Evolutionary conservation across 768 basidiomycete species (phyloP).

Genomic region (Boletus rubroflammeus): DNA sequence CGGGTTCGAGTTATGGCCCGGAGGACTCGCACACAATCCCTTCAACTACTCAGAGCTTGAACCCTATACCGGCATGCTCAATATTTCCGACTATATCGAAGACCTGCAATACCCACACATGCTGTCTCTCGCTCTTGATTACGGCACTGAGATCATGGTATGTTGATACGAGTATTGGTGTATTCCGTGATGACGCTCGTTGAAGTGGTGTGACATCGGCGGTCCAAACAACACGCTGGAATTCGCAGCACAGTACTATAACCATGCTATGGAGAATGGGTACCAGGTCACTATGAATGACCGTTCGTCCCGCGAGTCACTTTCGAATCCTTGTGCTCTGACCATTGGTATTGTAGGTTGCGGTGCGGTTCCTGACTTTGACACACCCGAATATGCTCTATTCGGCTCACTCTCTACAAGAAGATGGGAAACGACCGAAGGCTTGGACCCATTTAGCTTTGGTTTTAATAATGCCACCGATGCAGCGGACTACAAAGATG

Average conservation of each 20-base stretch:
- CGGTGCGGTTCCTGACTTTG: constrained; percentile 48
- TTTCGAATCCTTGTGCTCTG: background rate
- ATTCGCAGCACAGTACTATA: constrained; percentile 46
- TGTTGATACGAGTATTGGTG: constrained; percentile 1
- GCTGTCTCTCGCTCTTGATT: constrained; percentile 43
- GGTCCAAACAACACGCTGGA: constrained; percentile 45
- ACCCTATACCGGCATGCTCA: constrained; percentile 49
- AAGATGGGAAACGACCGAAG: constrained; percentile 58
- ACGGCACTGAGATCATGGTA: constrained; percentile 55
- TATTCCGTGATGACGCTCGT: constrained; percentile 6
- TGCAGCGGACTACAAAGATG: constrained; percentile 45
- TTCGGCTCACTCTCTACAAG: constrained; percentile 44
- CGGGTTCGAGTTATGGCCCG: constrained; percentile 51
- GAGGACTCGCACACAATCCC: constrained; percentile 49
- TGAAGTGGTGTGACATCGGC: constrained; percentile 57
- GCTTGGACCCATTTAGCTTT: constrained; percentile 53
- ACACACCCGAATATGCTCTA: constrained; percentile 51
- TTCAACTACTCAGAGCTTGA: constrained; percentile 46
- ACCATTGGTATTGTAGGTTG: constrained; percentile 35
- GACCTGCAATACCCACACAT: constrained; percentile 53
- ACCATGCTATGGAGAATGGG: constrained; percentile 38
- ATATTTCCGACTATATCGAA: constrained; percentile 49
- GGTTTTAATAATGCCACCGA: constrained; percentile 45
- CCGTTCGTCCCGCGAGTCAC: constrained; percentile 23
- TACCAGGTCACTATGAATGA: constrained; percentile 48